Conservation (phyloP, 2,329 filamentous ascomycete genomes). For the Endoconidiophora laricicola region DNA sequence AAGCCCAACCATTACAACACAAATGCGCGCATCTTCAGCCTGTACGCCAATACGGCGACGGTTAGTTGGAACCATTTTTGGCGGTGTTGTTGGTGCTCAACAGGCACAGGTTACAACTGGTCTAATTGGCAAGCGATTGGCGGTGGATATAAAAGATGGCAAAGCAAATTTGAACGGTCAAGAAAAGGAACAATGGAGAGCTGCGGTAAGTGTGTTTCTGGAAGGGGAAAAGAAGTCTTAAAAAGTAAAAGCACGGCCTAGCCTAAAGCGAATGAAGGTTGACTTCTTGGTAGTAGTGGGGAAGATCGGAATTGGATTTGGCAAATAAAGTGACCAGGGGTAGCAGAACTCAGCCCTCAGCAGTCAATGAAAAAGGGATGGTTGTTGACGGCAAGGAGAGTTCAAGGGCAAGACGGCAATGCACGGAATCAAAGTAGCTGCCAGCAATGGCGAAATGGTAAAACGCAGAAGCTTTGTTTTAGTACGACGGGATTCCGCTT, state of each 20-base stretch:
- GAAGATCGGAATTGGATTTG: background rate
- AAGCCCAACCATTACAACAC: constrained; percentile 96
- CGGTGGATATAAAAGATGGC: constrained; percentile 3
- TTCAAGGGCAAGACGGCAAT: background rate
- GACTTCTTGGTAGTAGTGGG: background rate
- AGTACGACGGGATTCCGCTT: too few relatives aligned
- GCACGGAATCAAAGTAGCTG: background rate
- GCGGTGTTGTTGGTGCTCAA: too few relatives aligned
- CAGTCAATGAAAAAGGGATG: background rate
- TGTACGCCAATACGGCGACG: constrained; percentile 47
- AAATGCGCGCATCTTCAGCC: constrained; percentile 92
- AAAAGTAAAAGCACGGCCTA: constrained; percentile 1
- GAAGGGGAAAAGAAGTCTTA: constrained; percentile 5
- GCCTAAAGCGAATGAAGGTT: background rate
- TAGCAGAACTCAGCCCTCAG: constrained; percentile 2
- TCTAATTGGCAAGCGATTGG: constrained; percentile 1
- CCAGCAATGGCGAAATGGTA: background rate
- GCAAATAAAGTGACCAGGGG: background rate
- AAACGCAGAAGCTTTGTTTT: too few relatives aligned
- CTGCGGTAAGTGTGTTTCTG: background rate
- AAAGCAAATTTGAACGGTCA: background rate
- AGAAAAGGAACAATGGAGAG: background rate
- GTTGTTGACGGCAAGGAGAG: background rate
- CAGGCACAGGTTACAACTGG: too few relatives aligned
- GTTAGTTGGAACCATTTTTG: constrained; percentile 5